Evolutionary conservation across 2,329 filamentous ascomycete genomes (phyloP).

Genomic region (Volutella citrinella): DNA sequence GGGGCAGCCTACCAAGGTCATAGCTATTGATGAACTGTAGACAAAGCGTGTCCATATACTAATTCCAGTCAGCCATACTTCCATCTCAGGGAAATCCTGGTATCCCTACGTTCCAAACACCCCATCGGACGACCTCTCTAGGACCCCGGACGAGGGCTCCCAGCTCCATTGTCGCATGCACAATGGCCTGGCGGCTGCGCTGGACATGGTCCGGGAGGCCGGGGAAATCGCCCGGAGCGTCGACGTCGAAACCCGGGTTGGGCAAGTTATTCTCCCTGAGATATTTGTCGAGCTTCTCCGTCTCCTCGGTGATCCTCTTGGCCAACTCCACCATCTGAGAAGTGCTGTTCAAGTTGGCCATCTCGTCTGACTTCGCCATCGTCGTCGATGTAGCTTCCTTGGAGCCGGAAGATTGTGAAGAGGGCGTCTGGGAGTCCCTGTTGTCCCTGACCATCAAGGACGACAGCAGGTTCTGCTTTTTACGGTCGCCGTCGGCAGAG

Average conservation of each 20-base stretch:
- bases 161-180: slow-evolving; percentile 48
- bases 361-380: slow-evolving; percentile 9
- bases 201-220: slow-evolving; percentile 44
- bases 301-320: slow-evolving; percentile 44
- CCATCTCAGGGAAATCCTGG: too few relatives aligned
- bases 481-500: slow-evolving; percentile 22
- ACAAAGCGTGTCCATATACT: slow-evolving; percentile 50
- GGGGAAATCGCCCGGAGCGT: slow-evolving; percentile 45
- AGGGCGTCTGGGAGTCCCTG: too few relatives aligned
- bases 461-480: slow-evolving; percentile 34
- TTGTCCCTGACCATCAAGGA: too few relatives aligned
- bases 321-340: slow-evolving; percentile 45
- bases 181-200: slow-evolving; percentile 43
- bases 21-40: slow-evolving; percentile 50
- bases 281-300: slow-evolving; percentile 48
- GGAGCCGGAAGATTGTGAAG: too few relatives aligned
- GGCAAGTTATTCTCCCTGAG: slow-evolving; percentile 40
- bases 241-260: slow-evolving; percentile 43
- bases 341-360: too few relatives aligned
- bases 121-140: slow-evolving; percentile 49
- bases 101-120: slow-evolving; percentile 50
- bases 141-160: slow-evolving; percentile 47
- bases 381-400: too few relatives aligned
- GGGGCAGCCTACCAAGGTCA: slow-evolving; percentile 39
- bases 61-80: too few relatives aligned